phyloP scores from a whole-genome alignment of 2,329 filamentous ascomycete species.

The Harringtonia aguacate region DNA sequence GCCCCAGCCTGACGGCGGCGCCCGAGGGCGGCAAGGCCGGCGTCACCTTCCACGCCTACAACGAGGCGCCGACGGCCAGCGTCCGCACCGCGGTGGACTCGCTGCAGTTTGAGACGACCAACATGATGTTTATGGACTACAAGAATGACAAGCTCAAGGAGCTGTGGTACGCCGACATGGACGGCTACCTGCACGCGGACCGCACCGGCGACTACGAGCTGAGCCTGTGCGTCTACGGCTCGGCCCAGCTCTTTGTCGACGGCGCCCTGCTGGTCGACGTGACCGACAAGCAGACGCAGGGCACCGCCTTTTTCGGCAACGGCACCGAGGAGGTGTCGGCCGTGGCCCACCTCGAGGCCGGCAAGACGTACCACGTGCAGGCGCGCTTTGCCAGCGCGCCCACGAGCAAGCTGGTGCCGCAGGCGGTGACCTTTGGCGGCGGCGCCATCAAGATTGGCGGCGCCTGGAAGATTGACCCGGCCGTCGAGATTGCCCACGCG shows the following conservation, averaged over 20 bases:
- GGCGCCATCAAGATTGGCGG: slow-evolving; percentile 24
- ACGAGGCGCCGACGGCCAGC: slow-evolving; percentile 5
- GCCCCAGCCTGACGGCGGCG: slow-evolving; percentile 3
- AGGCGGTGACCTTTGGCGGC: slow-evolving; percentile 32
- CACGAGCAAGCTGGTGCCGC: slow-evolving; percentile 5
- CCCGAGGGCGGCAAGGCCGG: slow-evolving; percentile 7
- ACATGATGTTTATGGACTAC: slow-evolving; percentile 40
- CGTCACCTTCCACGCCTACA: slow-evolving; percentile 8
- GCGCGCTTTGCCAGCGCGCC: slow-evolving; percentile 13
- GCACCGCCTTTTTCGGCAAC: slow-evolving; percentile 19
- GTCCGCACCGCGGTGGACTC: slow-evolving; percentile 19
- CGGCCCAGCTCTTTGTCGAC: slow-evolving; percentile 23
- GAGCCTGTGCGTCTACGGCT: slow-evolving; percentile 20
- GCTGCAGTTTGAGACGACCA: slow-evolving; percentile 27
- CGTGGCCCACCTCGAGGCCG: slow-evolving; percentile 16
- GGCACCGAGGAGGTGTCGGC: slow-evolving; percentile 21
- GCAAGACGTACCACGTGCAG: slow-evolving; percentile 18
- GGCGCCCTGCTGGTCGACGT: slow-evolving; percentile 24
- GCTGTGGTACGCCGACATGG: slow-evolving; percentile 28
- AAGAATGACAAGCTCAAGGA: slow-evolving; percentile 23
- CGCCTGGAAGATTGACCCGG: slow-evolving; percentile 6
- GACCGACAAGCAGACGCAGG: slow-evolving; percentile 18
- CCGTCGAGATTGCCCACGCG: slow-evolving; percentile 6
- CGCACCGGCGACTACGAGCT: slow-evolving; percentile 20
- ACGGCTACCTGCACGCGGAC: slow-evolving; percentile 18